Conservation (phyloP, 805 yeast species). For the Tetrapisispora fleetii region DNA sequence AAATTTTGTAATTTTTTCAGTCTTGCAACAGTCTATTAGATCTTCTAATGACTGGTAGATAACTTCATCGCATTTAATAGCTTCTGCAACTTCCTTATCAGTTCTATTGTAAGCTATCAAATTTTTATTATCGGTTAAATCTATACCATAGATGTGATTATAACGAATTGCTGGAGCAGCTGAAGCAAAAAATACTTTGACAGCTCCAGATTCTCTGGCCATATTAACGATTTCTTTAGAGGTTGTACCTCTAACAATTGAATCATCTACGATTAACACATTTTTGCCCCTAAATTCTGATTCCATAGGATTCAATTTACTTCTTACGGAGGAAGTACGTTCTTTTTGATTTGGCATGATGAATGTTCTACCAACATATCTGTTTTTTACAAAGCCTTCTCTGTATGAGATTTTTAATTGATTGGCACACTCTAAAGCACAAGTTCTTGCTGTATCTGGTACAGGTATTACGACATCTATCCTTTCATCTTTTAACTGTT, state of each 20-base stretch:
- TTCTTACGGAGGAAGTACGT: constrained; percentile 85
- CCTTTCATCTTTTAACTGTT: constrained; percentile 38
- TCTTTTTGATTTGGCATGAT: constrained; percentile 97
- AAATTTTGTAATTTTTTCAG: constrained; percentile 41
- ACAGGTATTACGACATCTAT: constrained; percentile 96
- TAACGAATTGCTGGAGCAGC: constrained; percentile 97
- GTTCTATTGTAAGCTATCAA: constrained; percentile 77
- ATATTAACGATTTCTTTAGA: constrained; percentile 90
- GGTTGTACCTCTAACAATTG: constrained; percentile 96
- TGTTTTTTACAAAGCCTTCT: constrained; percentile 94
- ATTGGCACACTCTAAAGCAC: constrained; percentile 88
- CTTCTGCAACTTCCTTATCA: constrained; percentile 64
- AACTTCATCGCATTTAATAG: constrained; percentile 83
- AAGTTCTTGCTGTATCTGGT: constrained; percentile 95
- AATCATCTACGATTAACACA: constrained; percentile 89
- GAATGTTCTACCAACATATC: constrained; percentile 95
- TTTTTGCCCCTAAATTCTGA: constrained; percentile 78
- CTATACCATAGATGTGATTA: constrained; percentile 96
- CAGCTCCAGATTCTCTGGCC: constrained; percentile 99
- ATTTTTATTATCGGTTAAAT: constrained; percentile 89
- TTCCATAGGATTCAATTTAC: constrained; percentile 93
- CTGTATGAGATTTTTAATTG: constrained; percentile 73
- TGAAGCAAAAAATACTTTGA: constrained; percentile 87
- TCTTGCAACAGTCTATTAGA: constrained; percentile 66
- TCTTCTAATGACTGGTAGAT: constrained; percentile 82